Percentiles rank a stretch among this genome's conserved stretches.
These are phyloP conservation scores for Strobilomyces confusus DNA, from an alignment of 768 basidiomycete species.

Conservation along the genomic window DNA sequence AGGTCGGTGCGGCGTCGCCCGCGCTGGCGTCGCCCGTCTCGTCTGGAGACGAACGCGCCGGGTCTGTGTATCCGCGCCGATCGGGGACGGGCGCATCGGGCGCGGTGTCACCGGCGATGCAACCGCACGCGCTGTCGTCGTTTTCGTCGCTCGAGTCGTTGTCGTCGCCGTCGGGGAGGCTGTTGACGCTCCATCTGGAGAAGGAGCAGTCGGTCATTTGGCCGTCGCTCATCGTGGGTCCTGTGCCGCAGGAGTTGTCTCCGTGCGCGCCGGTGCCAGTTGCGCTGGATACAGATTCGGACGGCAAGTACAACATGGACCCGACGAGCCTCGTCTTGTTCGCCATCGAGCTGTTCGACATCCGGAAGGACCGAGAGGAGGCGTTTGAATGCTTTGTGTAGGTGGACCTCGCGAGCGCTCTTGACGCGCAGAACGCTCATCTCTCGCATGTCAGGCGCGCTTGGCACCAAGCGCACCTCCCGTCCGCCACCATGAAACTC, in stretches of 20 bases:
- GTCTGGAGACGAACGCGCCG: constrained; percentile 50
- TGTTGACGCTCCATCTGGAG: constrained; percentile 76
- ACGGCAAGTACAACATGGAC: constrained; percentile 80
- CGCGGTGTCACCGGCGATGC: constrained; percentile 53
- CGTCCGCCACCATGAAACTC: constrained; percentile 74
- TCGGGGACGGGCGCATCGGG: constrained; percentile 41
- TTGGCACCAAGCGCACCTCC: constrained; percentile 74
- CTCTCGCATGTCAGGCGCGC: constrained; percentile 51
- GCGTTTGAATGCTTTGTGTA: constrained; percentile 82
- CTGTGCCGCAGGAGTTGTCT: constrained; percentile 60
- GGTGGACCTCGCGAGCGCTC: constrained; percentile 26
- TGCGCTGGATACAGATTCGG: constrained; percentile 45
- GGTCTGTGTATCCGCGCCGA: constrained; percentile 11
- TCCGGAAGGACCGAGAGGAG: constrained; percentile 68
- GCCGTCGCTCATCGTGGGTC: constrained; percentile 74
- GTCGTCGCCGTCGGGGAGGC: constrained; percentile 55
- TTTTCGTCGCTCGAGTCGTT: constrained; percentile 76
- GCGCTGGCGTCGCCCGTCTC: constrained; percentile 59
- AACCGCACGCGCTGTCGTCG: constrained; percentile 58
- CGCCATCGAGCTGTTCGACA: constrained; percentile 69
- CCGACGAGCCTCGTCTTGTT: constrained; percentile 74
- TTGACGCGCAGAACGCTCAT: not conserved
- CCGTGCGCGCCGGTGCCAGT: constrained; percentile 49
- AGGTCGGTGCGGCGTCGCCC: constrained; percentile 50
- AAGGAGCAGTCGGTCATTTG: constrained; percentile 78